Evolutionary conservation across 768 basidiomycete species (phyloP), one percentile per base, ranked within the genome.

Genomic region (Boletus barrowsii): DNA sequence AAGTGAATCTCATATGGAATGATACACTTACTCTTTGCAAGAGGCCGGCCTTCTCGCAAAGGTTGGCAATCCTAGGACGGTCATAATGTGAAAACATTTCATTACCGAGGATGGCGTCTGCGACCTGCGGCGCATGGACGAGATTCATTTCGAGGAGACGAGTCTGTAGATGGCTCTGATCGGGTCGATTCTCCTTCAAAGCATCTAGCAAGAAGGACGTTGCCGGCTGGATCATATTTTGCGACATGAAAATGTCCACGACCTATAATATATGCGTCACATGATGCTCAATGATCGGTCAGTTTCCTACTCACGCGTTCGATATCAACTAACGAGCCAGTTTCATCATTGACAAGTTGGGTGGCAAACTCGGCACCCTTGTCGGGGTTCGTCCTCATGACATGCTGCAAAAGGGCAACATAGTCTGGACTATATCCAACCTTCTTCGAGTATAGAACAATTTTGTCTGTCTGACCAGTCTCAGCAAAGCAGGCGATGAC

Each of bases 401-500:
- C 79, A 72, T 98, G 96, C 69, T 98, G 97, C 37, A 99, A 75
- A 20, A 99, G 82, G 11, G 86, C 81, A 37, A 90, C 87, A 73
- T 93, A 99, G 66, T 98, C 97, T 8, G 97, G 97, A 18, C 76
- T 83, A 68, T 97, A 94, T 29, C 85, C 88, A 54, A 98, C 96
- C 69, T 98, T 97, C 83, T 98, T 98, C 4, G 93, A 87, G 71
- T 99, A 99, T 3, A 98, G 75, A 17, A 98, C 82, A 56, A 99
- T 99, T 80, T 99, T 99, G 73, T 98, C 95, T 36, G 86, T 97
- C 73, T 99, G 97, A 17, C 96, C 97, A 0, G 93, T 93, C 76
- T 99, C 97, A 6, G 96, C 97, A 69, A 99, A 99, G 79, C 95
- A 98, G 5, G 97, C 97, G 54, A 98, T 86, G 67, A 98, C 96